These are phyloP conservation scores for Melanogaster broomeanus DNA, from an alignment of 768 basidiomycete species.

Conservation along the genomic window DNA sequence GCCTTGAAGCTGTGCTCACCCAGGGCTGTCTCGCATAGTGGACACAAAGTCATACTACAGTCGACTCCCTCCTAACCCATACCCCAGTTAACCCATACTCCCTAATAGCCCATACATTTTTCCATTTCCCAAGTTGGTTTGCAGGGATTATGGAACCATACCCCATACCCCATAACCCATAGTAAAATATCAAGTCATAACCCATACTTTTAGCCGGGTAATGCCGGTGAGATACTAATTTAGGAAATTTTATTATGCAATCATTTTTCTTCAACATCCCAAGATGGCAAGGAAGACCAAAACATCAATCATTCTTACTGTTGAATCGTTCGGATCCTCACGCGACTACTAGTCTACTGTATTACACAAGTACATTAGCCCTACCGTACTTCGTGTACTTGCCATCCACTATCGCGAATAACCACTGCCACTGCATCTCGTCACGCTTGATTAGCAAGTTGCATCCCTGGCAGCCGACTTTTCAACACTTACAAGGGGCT, in stretches of 20 bases:
- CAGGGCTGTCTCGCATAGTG: no score
- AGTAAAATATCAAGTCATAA: no score
- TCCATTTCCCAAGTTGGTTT: background rate
- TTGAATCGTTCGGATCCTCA: no score
- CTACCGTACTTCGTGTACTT: no score
- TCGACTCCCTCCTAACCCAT: conserved; percentile 5
- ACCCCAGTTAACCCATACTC: conserved; percentile 2
- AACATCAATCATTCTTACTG: conserved; percentile 5
- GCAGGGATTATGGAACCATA: conserved; percentile 2
- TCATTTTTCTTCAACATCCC: background rate
- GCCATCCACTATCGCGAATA: no score
- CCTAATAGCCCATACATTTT: conserved; percentile 7
- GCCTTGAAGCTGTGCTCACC: no score
- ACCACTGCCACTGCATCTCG: no score
- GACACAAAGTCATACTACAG: no score
- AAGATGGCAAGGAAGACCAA: background rate
- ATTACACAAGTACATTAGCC: no score
- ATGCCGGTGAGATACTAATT: background rate
- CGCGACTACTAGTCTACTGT: no score
- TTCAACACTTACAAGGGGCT: conserved; percentile 16
- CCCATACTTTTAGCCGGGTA: no score
- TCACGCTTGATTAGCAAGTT: no score
- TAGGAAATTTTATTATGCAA: conserved; percentile 1
- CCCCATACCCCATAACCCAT: conserved; percentile 14
- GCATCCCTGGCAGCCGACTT: conserved; percentile 10